These are phyloP conservation scores for Trichoderma atroviride DNA, from an alignment of 2,329 filamentous ascomycete species.

Conservation along the genomic window DNA sequence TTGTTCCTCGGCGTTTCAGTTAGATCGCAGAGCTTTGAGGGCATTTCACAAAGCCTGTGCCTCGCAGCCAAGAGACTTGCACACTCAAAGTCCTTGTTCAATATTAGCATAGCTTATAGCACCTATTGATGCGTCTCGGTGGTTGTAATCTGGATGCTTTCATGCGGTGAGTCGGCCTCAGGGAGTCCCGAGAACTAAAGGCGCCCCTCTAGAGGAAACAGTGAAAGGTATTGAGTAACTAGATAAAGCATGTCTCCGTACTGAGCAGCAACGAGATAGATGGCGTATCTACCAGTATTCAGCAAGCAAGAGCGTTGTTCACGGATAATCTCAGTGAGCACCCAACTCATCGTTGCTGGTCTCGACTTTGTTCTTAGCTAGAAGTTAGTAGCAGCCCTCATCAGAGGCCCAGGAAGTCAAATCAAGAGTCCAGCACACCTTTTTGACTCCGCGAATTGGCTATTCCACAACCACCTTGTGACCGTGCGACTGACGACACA, in stretches of 20 bases:
- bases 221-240: neutral
- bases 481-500: neutral
- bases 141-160: slow-evolving; percentile 25
- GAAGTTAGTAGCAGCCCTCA: neutral
- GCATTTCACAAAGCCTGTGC: too few species aligned
- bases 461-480: neutral
- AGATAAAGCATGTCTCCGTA: neutral
- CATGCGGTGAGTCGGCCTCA: slow-evolving; percentile 25
- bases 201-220: neutral
- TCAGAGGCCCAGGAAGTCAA: neutral
- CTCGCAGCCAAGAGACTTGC: too few species aligned
- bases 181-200: slow-evolving; percentile 9
- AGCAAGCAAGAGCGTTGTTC: too few species aligned
- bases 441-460: neutral
- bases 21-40: too few species aligned
- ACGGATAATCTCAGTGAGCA: neutral
- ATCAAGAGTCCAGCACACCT: neutral
- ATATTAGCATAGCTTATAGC: neutral
- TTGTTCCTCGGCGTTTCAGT: too few species aligned
- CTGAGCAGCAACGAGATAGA: neutral
- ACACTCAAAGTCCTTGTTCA: too few species aligned
- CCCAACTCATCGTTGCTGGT: neutral
- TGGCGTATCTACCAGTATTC: too few species aligned
- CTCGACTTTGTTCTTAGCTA: neutral
- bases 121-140: slow-evolving; percentile 30